Evolutionary conservation across 139 green algal species (phyloP).

Genomic region (Pycnococcus provasolii): DNA sequence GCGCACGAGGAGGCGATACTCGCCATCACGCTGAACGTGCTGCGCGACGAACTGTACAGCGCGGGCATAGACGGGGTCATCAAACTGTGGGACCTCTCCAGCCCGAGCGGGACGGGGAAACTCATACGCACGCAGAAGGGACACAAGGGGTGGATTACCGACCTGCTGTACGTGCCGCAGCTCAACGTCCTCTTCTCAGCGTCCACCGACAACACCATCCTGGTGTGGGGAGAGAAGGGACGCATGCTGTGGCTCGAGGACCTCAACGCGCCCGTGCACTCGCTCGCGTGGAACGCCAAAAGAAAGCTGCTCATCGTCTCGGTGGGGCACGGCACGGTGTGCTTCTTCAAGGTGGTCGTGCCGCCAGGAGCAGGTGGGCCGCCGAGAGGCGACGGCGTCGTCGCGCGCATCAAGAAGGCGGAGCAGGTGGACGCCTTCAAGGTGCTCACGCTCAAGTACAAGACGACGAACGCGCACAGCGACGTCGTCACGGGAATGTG

Average conservation of each 20-base stretch:
- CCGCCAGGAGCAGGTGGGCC: neutral
- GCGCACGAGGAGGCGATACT: slow-evolving; percentile 9
- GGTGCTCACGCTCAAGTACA: too few species aligned
- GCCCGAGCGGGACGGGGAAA: neutral
- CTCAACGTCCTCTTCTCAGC: slow-evolving; percentile 14
- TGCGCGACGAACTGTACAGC: slow-evolving; percentile 12
- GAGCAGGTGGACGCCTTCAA: neutral
- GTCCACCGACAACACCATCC: slow-evolving; percentile 20
- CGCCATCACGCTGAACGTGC: slow-evolving; percentile 1
- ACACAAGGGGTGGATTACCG: slow-evolving; percentile 28
- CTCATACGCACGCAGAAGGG: slow-evolving; percentile 10
- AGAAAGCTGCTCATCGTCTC: neutral
- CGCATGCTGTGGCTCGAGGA: slow-evolving; percentile 6
- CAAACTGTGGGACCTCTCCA: slow-evolving; percentile 18
- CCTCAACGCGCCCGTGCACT: slow-evolving; percentile 9
- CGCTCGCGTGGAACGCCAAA: slow-evolving; percentile 19
- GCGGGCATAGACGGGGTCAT: slow-evolving; percentile 13
- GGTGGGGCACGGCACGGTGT: neutral
- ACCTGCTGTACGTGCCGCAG: slow-evolving; percentile 1
- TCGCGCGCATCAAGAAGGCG: neutral
- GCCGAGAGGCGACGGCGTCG: too few species aligned
- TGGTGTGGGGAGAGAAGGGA: slow-evolving; percentile 23
- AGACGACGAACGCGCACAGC: slow-evolving; percentile 3
- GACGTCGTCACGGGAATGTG: slow-evolving; percentile 18
- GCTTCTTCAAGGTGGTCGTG: neutral